Evolutionary conservation across 805 yeast genomes (phyloP).

Genomic region (Candida maesae): DNA sequence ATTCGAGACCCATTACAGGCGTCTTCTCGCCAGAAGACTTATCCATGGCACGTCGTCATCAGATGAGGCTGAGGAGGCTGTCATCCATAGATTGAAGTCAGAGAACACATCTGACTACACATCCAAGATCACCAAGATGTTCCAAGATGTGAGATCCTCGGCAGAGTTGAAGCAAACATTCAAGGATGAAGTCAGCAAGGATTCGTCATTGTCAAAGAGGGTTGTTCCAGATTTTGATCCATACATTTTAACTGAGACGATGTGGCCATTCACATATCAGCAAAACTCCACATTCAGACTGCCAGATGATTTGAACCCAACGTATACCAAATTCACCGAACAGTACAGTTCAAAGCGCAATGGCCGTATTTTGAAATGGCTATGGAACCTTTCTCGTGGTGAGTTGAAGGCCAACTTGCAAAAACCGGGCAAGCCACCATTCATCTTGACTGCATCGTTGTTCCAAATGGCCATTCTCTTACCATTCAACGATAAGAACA

Average conservation of each 20-base stretch:
- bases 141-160: slow-evolving; percentile 86
- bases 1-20: slow-evolving; percentile 88
- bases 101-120: slow-evolving; percentile 93
- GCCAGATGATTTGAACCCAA: slow-evolving; percentile 62
- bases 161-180: slow-evolving; percentile 65
- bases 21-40: slow-evolving; percentile 82
- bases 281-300: slow-evolving; percentile 41
- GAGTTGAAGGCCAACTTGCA: slow-evolving; percentile 85
- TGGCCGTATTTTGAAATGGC: slow-evolving; percentile 91
- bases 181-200: slow-evolving; percentile 39
- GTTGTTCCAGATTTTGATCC: slow-evolving; percentile 58
- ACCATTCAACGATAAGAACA: slow-evolving; percentile 71
- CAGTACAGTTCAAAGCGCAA: slow-evolving; percentile 72
- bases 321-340: slow-evolving; percentile 63
- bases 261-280: slow-evolving; percentile 68
- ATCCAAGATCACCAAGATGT: slow-evolving; percentile 91
- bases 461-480: slow-evolving; percentile 84
- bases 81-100: slow-evolving; percentile 81
- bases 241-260: slow-evolving; percentile 76
- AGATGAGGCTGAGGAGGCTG: slow-evolving; percentile 74
- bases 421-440: slow-evolving; percentile 77
- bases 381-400: slow-evolving; percentile 91
- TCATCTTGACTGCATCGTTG: slow-evolving; percentile 73
- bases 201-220: slow-evolving; percentile 23
- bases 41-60: slow-evolving; percentile 83